Conservation (phyloP, 2,329 filamentous ascomycete genomes). For the Phialocephala sp. region DNA sequence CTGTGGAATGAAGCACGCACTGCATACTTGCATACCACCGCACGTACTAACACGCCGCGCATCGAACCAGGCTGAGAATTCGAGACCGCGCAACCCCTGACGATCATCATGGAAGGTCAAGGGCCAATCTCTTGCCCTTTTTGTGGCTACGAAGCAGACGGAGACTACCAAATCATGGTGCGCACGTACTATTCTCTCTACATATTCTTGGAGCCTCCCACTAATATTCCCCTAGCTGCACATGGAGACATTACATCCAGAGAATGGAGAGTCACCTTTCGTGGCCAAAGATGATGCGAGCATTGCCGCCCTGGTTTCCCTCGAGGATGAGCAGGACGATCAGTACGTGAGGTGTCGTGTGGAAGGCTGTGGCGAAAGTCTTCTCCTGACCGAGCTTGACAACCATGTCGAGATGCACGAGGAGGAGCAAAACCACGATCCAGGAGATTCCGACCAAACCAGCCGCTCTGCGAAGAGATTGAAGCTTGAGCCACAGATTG, state of each 20-base stretch:
- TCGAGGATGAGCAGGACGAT: constrained; percentile 40
- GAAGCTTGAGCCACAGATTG: constrained; percentile 25
- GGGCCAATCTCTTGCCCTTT: constrained; percentile 46
- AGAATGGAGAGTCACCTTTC: constrained; percentile 42
- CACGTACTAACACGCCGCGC: constrained; percentile 7
- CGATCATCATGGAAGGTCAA: constrained; percentile 30
- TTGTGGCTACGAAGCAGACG: constrained; percentile 45
- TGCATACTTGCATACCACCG: not conserved
- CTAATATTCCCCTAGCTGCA: constrained; percentile 37
- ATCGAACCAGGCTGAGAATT: constrained; percentile 21
- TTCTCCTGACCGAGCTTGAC: constrained; percentile 58
- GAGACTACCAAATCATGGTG: constrained; percentile 48
- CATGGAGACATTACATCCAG: constrained; percentile 42
- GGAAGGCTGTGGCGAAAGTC: constrained; percentile 64
- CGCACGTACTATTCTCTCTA: not conserved
- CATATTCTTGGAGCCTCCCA: constrained; percentile 17
- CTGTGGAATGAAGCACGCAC: constrained; percentile 7
- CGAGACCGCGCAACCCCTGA: constrained; percentile 5
- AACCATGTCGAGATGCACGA: constrained; percentile 65
- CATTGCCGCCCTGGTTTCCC: constrained; percentile 28
- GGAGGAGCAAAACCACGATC: constrained; percentile 30
- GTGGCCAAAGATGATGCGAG: constrained; percentile 39
- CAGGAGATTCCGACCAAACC: constrained; percentile 23
- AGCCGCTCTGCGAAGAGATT: constrained; percentile 23
- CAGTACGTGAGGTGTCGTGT: constrained; percentile 59